Percentiles rank a stretch among this genome's conserved stretches.
Conservation (phyloP, 352 stramenopile genomes). For the Globisporangium canariense region DNA sequence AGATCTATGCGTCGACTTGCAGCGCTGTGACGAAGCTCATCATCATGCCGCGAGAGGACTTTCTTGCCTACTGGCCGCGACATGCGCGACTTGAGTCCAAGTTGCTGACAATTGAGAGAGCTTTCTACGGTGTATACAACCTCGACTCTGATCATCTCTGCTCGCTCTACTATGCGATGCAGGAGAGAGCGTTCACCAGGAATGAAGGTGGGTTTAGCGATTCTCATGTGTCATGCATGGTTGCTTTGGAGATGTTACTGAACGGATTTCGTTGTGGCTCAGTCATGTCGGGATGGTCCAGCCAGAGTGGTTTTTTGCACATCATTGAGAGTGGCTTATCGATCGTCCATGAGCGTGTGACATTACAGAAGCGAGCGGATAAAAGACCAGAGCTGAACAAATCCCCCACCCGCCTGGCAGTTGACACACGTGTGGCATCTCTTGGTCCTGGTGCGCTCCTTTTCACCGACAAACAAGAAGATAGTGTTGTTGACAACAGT, state of each 20-base stretch:
- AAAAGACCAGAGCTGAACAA: conserved; percentile 9
- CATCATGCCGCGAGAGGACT: conserved; percentile 33
- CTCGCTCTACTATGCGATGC: conserved; percentile 40
- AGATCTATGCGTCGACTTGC: conserved; percentile 27
- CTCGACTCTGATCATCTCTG: conserved; percentile 40
- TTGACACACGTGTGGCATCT: conserved; percentile 39
- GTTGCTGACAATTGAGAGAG: conserved; percentile 24
- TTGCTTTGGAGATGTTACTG: not conserved
- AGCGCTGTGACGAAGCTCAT: conserved; percentile 29
- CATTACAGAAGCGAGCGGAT: conserved; percentile 23
- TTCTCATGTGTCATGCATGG: not conserved
- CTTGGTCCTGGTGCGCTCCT: conserved; percentile 35
- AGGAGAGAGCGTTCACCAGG: conserved; percentile 30
- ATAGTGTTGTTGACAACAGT: not conserved
- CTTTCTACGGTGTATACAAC: conserved; percentile 29
- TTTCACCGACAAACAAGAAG: conserved; percentile 23
- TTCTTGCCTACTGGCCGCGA: conserved; percentile 31
- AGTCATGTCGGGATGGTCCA: conserved; percentile 34
- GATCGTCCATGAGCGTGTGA: conserved; percentile 43
- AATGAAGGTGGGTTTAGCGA: conserved; percentile 31
- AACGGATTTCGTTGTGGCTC: not conserved
- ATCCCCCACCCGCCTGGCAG: conserved; percentile 22
- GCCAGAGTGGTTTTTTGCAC: conserved; percentile 25
- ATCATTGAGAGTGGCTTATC: conserved; percentile 37
- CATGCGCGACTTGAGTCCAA: conserved; percentile 28